These are phyloP conservation scores for Colletotrichum chlorophyti DNA, from an alignment of 2,329 filamentous ascomycete species.

Conservation along the genomic window DNA sequence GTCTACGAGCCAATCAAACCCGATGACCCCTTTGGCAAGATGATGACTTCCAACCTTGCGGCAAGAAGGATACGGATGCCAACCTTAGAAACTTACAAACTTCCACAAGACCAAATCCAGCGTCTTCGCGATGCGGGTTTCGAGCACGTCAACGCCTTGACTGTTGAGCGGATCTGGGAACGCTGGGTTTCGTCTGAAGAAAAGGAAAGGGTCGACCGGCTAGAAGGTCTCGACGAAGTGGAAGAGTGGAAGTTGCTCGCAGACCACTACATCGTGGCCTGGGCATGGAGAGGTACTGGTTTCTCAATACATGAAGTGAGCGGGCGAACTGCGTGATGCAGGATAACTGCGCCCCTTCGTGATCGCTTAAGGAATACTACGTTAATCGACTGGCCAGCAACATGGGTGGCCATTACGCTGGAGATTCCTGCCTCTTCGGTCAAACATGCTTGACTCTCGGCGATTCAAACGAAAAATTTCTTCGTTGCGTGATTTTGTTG, in stretches of 20 bases:
- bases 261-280: constrained; percentile 87
- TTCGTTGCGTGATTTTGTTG: too few species aligned
- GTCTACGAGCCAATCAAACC: constrained; percentile 91
- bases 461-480: too few species aligned
- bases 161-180: constrained; percentile 71
- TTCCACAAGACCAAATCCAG: constrained; percentile 70
- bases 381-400: background rate
- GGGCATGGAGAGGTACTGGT: constrained; percentile 75
- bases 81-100: constrained; percentile 76
- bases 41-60: constrained; percentile 91
- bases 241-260: constrained; percentile 93
- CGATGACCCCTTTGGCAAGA: constrained; percentile 84
- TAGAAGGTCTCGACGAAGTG: constrained; percentile 93
- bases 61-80: constrained; percentile 84
- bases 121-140: constrained; percentile 75
- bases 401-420: background rate
- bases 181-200: constrained; percentile 74
- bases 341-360: background rate
- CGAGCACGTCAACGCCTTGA: constrained; percentile 45
- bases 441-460: background rate
- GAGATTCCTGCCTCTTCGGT: background rate
- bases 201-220: constrained; percentile 76
- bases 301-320: constrained; percentile 33
- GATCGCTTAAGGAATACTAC: background rate
- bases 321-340: background rate